These are phyloP conservation scores for Dispira simplex DNA, from an alignment of 192 early-diverging fungal genomes.

Conservation along the genomic window DNA sequence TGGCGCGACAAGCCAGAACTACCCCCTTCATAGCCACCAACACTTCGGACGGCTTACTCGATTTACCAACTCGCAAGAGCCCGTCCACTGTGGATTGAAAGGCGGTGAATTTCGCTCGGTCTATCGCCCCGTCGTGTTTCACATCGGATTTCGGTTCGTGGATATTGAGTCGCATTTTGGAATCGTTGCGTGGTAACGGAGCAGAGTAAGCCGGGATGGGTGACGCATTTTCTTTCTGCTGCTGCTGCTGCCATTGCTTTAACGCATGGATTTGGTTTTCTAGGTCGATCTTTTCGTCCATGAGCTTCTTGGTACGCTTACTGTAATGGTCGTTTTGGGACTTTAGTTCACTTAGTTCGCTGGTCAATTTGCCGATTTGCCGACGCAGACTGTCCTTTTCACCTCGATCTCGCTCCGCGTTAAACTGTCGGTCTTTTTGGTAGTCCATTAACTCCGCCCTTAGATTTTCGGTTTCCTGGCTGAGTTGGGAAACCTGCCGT, in stretches of 20 bases:
- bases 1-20: slow-evolving; percentile 63
- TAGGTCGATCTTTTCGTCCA: slow-evolving; percentile 8
- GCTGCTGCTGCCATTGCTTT: not conserved
- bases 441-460: slow-evolving; percentile 6
- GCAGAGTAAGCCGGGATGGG: not conserved
- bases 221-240: not conserved
- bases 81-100: slow-evolving; percentile 78
- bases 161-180: not conserved
- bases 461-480: not conserved
- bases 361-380: not conserved
- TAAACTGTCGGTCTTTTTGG: not conserved
- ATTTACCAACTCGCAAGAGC: slow-evolving; percentile 56
- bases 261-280: not conserved
- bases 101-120: slow-evolving; percentile 44
- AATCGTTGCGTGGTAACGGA: too few species aligned
- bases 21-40: slow-evolving; percentile 74
- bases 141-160: slow-evolving; percentile 11
- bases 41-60: slow-evolving; percentile 51
- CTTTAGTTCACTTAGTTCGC: slow-evolving; percentile 4
- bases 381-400: slow-evolving; percentile 11
- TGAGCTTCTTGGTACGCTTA: slow-evolving; percentile 6
- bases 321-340: slow-evolving; percentile 3
- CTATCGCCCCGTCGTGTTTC: slow-evolving; percentile 42
- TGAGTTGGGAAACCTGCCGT: not conserved
- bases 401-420: slow-evolving; percentile 1